Conservation (phyloP, 805 yeast species). For the Kodamaea leandrae region DNA sequence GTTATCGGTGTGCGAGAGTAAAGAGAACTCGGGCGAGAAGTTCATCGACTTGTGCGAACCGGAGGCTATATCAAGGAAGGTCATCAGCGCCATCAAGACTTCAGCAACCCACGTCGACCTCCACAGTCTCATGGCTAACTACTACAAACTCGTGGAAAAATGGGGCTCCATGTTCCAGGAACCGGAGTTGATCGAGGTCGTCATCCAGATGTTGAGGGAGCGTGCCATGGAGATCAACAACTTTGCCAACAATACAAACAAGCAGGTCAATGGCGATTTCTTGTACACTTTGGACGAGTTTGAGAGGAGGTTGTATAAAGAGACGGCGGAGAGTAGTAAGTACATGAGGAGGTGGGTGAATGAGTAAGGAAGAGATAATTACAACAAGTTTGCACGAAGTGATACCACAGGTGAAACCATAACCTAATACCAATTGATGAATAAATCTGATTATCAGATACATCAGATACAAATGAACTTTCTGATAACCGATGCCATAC, state of each 20-base stretch:
- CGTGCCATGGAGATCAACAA: slow-evolving; percentile 73
- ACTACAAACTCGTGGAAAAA: slow-evolving; percentile 64
- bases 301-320: slow-evolving; percentile 60
- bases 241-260: slow-evolving; percentile 54
- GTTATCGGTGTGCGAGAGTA: slow-evolving; percentile 49
- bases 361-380: slow-evolving; percentile 7
- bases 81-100: slow-evolving; percentile 79
- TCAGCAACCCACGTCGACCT: slow-evolving; percentile 66
- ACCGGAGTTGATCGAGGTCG: slow-evolving; percentile 53
- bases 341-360: slow-evolving; percentile 39
- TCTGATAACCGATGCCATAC: no score
- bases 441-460: background rate
- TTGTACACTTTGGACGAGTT: slow-evolving; percentile 70
- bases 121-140: slow-evolving; percentile 63
- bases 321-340: slow-evolving; percentile 48
- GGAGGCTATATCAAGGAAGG: slow-evolving; percentile 59
- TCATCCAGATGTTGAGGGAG: slow-evolving; percentile 52
- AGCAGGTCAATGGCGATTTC: slow-evolving; percentile 51
- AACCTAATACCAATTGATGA: no score
- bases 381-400: no score
- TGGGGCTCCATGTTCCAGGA: slow-evolving; percentile 78
- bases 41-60: slow-evolving; percentile 73
- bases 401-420: no score
- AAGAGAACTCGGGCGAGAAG: slow-evolving; percentile 40
- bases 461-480: no score